Base-by-base conservation (phyloP, 768 basidiomycete species). In the Termitomyces sp. region DNA sequence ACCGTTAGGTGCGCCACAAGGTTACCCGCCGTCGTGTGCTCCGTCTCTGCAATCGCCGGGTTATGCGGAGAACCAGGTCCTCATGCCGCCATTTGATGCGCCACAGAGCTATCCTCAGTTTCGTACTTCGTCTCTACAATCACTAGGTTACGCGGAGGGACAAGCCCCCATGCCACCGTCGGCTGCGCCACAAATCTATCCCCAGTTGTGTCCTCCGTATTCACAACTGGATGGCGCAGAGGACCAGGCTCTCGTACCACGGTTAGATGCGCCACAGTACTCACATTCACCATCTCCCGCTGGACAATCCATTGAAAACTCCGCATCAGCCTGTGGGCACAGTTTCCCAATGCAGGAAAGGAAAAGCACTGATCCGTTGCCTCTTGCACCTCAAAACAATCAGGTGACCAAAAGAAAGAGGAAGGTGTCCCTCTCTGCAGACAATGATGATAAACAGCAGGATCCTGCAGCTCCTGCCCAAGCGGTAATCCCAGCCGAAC, bases 401-500 rank as follows among this genome's bases (percentile, higher is more conserved):
- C 16, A 9, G 2, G 16, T 26, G 24, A 18, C 9, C 1, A 51
- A 51, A 10, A 36, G 50, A 28, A 51, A 51, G 18, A 51, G 51
- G 37, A 10, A n/a, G 1, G 16, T 37, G 22, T 24, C 24, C 22
- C 10, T 16, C 10, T 26, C 16, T 5, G 2, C n/a, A 5, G 36
- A 26, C 0, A 37, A 28, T 18, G 16, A 18, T 13, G 15, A 9
- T 18, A 51, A n/a, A n/a, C 36, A 26, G 24, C 18, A 26, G 26
- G 26, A 28, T 12, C 12, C 24, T 37, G 16, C 24, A 8, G 24
- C 13, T 37, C 28, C 24, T 1, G 1, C 24, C 2, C 18, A 12
- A n/a, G 18, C 13, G n/a, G 9, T 1, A 2, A 6, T 18, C 18
- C 2, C 2, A 26, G 2, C 24, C 10, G 0, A 33, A 10, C 1